Evolutionary conservation across 2,329 filamentous ascomycete species (phyloP).

Genomic region (Sclerotinia spermophila): DNA sequence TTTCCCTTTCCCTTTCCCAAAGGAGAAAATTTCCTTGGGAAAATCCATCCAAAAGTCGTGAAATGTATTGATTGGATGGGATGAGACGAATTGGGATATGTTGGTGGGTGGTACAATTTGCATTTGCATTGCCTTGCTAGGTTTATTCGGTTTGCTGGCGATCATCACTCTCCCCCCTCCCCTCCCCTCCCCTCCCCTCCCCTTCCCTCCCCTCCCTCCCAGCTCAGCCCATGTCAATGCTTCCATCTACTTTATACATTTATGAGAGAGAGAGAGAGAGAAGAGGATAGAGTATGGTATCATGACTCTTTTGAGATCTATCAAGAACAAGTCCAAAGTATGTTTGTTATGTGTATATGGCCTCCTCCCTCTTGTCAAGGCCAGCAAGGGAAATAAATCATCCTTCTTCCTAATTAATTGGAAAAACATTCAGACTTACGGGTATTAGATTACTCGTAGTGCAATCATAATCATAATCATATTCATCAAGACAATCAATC

Average conservation of each 20-base stretch:
- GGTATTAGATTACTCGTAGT: no score
- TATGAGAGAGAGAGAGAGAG: neutral
- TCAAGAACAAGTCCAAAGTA: neutral
- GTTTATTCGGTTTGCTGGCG: neutral
- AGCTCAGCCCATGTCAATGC: conserved; percentile 14
- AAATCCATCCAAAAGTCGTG: neutral
- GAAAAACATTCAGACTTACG: neutral
- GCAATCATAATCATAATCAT: neutral
- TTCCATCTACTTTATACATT: neutral
- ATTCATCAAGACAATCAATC: neutral
- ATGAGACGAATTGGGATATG: neutral
- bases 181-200: neutral
- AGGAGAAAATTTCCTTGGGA: neutral
- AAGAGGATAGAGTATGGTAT: neutral
- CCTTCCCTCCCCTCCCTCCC: neutral
- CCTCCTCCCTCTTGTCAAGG: neutral
- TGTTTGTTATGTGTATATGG: neutral
- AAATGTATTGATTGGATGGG: conserved; percentile 3
- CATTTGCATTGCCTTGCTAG: conserved; percentile 4
- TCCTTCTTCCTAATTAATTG: neutral
- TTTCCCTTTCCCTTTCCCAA: neutral
- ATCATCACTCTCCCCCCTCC: neutral
- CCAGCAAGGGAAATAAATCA: neutral
- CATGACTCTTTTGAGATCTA: neutral
- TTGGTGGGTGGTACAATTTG: neutral